Evolutionary conservation across 2,329 filamentous ascomycete species (phyloP).

Genomic region (Fusarium staphyleae): DNA sequence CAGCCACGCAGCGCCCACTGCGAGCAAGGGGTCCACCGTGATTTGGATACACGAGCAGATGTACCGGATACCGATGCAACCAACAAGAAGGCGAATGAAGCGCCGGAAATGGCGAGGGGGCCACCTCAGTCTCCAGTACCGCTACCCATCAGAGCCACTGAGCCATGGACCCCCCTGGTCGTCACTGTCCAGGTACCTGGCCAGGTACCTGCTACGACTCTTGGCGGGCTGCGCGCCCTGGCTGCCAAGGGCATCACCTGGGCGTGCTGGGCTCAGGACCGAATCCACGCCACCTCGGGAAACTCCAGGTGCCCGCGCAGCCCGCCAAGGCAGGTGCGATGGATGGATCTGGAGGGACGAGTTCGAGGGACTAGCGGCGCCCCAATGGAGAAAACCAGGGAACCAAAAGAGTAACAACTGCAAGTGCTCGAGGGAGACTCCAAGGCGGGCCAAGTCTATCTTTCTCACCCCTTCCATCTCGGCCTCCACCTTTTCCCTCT

Average conservation of each 20-base stretch:
- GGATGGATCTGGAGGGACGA: constrained; percentile 11
- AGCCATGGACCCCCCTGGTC: constrained; percentile 18
- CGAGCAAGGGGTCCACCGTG: constrained; percentile 37
- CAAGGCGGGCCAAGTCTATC: constrained; percentile 2
- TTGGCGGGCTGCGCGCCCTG: constrained; percentile 18
- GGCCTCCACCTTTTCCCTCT: constrained; percentile 10
- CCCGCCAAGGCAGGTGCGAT: constrained; percentile 9
- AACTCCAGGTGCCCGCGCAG: constrained; percentile 29
- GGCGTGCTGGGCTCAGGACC: no score
- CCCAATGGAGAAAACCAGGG: constrained; percentile 29
- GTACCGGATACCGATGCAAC: constrained; percentile 32
- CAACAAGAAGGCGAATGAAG: constrained; percentile 18
- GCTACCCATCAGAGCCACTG: constrained; percentile 27
- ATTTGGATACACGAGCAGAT: constrained; percentile 25
- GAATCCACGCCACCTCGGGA: constrained; percentile 18
- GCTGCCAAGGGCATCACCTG: constrained; percentile 10
- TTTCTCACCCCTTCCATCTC: constrained; percentile 7
- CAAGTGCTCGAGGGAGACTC: not conserved
- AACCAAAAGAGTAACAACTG: constrained; percentile 18
- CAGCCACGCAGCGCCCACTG: constrained; percentile 37
- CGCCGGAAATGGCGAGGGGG: constrained; percentile 33
- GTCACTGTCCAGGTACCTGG: constrained; percentile 13
- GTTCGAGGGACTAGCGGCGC: constrained; percentile 19
- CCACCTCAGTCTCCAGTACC: constrained; percentile 31
- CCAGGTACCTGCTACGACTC: constrained; percentile 19